These are phyloP conservation scores for Leccinum longicurvipes DNA, from an alignment of 768 basidiomycete genomes.

Conservation along the genomic window DNA sequence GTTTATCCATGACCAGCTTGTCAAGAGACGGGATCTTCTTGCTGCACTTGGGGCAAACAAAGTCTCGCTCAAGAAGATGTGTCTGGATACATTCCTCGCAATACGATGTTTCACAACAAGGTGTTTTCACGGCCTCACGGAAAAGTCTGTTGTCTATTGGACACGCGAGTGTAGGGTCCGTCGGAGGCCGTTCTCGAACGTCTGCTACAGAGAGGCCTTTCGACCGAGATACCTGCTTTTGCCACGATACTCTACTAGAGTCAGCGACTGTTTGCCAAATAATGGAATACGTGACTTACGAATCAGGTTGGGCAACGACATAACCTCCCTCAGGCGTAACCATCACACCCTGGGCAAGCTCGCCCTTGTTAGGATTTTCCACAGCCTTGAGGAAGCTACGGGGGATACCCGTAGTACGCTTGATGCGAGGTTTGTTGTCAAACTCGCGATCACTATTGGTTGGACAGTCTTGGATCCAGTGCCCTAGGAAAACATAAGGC, in stretches of 20 bases:
- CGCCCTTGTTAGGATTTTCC: conserved; percentile 74
- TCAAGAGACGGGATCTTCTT: conserved; percentile 88
- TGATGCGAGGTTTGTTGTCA: conserved; percentile 92
- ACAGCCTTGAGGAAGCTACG: conserved; percentile 96
- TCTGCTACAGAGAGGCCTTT: conserved; percentile 85
- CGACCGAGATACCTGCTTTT: conserved; percentile 79
- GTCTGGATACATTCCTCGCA: conserved; percentile 99
- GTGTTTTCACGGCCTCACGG: conserved; percentile 92
- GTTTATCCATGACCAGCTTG: conserved; percentile 78
- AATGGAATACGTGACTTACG: conserved; percentile 50
- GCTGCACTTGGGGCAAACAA: conserved; percentile 87
- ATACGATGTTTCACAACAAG: conserved; percentile 87
- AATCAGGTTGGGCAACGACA: conserved; percentile 94
- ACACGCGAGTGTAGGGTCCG: conserved; percentile 78
- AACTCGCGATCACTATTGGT: conserved; percentile 95
- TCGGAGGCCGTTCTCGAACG: conserved; percentile 79
- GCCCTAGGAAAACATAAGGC: conserved; percentile 52
- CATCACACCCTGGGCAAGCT: conserved; percentile 87
- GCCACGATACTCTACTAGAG: conserved; percentile 78
- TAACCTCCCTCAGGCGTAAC: conserved; percentile 98
- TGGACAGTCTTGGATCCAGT: conserved; percentile 99
- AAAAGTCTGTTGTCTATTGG: conserved; percentile 92
- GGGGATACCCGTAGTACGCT: conserved; percentile 97
- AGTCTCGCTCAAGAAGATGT: conserved; percentile 91
- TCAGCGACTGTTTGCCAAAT: background rate